These are phyloP conservation scores for Kazachstania sp. DNA, from an alignment of 1,139 yeast genomes.

Conservation along the genomic window DNA sequence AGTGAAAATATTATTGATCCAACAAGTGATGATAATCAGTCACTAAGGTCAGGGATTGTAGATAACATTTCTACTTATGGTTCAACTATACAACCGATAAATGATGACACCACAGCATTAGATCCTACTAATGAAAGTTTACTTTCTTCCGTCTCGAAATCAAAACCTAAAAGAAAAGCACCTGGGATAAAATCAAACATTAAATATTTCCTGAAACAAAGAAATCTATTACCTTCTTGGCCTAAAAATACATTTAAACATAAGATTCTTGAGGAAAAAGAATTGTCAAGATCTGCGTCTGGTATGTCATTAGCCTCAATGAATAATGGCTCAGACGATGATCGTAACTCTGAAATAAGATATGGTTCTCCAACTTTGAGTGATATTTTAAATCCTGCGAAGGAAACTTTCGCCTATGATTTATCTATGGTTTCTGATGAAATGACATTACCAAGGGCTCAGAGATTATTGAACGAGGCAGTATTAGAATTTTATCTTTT, in stretches of 20 bases:
- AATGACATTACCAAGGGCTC: slow-evolving; percentile 37
- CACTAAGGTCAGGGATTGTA: not conserved
- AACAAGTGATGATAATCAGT: not conserved
- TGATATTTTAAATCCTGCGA: slow-evolving; percentile 22
- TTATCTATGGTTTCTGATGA: slow-evolving; percentile 3
- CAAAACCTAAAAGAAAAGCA: not conserved
- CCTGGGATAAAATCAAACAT: slow-evolving; percentile 1
- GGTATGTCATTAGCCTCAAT: slow-evolving; percentile 2
- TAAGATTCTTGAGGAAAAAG: not conserved
- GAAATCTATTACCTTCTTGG: slow-evolving; percentile 27
- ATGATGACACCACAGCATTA: not conserved
- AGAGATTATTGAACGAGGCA: slow-evolving; percentile 68
- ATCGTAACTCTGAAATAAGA: not conserved
- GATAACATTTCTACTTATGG: not conserved
- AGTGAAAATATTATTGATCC: slow-evolving; percentile 4
- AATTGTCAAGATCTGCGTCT: slow-evolving; percentile 6
- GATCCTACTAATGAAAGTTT: not conserved
- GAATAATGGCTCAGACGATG: not conserved
- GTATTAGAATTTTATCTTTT: slow-evolving; percentile 72
- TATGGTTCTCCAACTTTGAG: slow-evolving; percentile 1
- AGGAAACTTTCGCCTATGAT: slow-evolving; percentile 26
- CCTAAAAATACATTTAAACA: slow-evolving; percentile 15
- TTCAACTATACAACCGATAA: not conserved
- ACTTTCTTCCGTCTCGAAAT: not conserved
- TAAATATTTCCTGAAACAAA: slow-evolving; percentile 15